These are phyloP conservation scores for Barbarea vulgaris DNA, from an alignment of 345 rosid species.

Conservation along the genomic window DNA sequence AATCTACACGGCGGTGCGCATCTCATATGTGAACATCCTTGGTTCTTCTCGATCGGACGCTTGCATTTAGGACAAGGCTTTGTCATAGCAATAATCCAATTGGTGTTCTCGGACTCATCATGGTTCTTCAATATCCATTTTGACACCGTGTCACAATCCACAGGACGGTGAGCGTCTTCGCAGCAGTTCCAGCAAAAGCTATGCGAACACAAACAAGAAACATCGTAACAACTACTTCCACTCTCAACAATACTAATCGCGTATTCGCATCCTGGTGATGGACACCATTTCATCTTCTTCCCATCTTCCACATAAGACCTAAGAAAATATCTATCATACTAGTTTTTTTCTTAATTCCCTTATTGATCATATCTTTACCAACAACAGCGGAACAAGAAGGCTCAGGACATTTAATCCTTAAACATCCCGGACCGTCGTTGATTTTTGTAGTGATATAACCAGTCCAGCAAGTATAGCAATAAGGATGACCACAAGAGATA, in stretches of 20 bases:
- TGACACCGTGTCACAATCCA: slow-evolving; percentile 26
- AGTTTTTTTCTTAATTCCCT: too few relatives aligned
- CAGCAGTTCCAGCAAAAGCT: slow-evolving; percentile 31
- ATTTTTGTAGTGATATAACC: slow-evolving; percentile 34
- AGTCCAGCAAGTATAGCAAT: slow-evolving; percentile 75
- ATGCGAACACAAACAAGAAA: slow-evolving; percentile 30
- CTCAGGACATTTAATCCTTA: slow-evolving; percentile 30
- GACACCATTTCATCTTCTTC: slow-evolving; percentile 96
- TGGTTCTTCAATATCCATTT: slow-evolving; percentile 18
- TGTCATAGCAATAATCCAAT: slow-evolving; percentile 26
- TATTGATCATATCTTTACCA: slow-evolving; percentile 32
- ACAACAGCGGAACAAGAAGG: slow-evolving; percentile 31
- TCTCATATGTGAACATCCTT: slow-evolving; percentile 28
- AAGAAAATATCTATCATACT: slow-evolving; percentile 21
- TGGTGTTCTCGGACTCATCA: slow-evolving; percentile 24
- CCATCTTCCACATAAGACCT: slow-evolving; percentile 71
- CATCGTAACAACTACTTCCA: slow-evolving; percentile 14
- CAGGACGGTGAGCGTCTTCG: slow-evolving; percentile 39
- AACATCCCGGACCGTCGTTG: slow-evolving; percentile 26
- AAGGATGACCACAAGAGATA: slow-evolving; percentile 91
- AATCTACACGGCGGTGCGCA: slow-evolving; percentile 15
- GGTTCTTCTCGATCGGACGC: slow-evolving; percentile 33
- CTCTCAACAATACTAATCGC: slow-evolving; percentile 38
- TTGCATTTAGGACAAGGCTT: slow-evolving; percentile 39
- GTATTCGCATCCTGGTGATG: slow-evolving; percentile 89